Evolutionary conservation across 78 protist genomes (phyloP).

Genomic region (Polysphondylium violaceum): DNA sequence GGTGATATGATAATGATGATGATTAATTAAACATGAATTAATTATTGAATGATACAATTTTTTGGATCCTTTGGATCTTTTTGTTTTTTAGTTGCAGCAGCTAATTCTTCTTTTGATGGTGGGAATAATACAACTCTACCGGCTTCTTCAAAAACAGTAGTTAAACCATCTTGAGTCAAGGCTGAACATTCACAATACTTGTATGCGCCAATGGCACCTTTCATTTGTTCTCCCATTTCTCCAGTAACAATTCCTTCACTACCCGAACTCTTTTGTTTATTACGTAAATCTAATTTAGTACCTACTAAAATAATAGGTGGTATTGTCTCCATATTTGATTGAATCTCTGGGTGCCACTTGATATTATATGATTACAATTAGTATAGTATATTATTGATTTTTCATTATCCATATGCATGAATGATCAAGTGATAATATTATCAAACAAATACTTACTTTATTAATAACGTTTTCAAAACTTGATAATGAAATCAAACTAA

Average conservation of each 20-base stretch:
- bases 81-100: slow-evolving; percentile 28
- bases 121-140: slow-evolving; percentile 79
- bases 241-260: slow-evolving; percentile 65
- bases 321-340: slow-evolving; percentile 18
- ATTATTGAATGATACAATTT: slow-evolving; percentile 74
- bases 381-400: background rate
- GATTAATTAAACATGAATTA: no score
- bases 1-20: no score
- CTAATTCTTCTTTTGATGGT: slow-evolving; percentile 74
- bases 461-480: slow-evolving; percentile 73
- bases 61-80: slow-evolving; percentile 47
- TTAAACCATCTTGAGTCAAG: slow-evolving; percentile 89
- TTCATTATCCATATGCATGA: background rate
- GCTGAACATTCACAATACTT: slow-evolving; percentile 96
- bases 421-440: background rate
- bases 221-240: slow-evolving; percentile 85
- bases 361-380: background rate
- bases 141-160: slow-evolving; percentile 83
- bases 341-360: slow-evolving; percentile 79
- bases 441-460: slow-evolving; percentile 28
- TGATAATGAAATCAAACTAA: slow-evolving; percentile 43
- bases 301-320: slow-evolving; percentile 95
- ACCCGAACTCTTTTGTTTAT: slow-evolving; percentile 19
- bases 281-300: slow-evolving; percentile 89
- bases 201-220: slow-evolving; percentile 70